Evolutionary conservation across 208 protist species (phyloP).

Genomic region (Leishmania guyanensis): DNA sequence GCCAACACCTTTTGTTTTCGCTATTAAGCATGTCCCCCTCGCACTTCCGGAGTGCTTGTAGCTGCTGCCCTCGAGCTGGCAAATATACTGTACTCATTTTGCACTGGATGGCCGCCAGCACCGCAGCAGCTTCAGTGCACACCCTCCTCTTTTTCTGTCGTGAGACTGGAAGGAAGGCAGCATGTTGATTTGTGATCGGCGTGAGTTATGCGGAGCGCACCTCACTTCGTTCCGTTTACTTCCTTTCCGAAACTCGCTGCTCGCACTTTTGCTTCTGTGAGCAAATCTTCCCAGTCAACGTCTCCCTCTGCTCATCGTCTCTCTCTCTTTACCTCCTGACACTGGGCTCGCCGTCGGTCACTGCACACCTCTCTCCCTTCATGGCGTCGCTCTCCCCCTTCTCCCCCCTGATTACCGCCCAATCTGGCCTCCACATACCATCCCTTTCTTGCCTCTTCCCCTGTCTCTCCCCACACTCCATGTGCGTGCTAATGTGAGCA

Average conservation of each 20-base stretch:
- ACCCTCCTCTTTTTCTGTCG: background rate
- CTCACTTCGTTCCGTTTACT: background rate
- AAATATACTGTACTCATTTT: background rate
- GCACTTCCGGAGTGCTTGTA: background rate
- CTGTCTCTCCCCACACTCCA: background rate
- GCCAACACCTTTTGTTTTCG: background rate
- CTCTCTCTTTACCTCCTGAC: background rate
- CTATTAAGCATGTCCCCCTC: background rate
- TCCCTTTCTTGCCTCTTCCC: background rate
- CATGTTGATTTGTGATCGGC: background rate
- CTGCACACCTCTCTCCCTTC: no score
- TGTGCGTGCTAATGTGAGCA: background rate
- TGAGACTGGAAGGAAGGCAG: background rate
- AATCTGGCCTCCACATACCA: no score
- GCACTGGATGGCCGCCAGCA: background rate
- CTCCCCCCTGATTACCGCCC: no score
- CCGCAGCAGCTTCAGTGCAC: background rate
- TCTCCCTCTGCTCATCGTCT: background rate
- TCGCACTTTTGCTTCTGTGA: background rate
- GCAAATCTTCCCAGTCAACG: background rate
- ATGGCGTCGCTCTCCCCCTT: no score
- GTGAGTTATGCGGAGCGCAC: background rate
- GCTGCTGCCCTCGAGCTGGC: background rate
- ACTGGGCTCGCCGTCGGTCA: no score
- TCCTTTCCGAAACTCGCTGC: background rate